Conservation (phyloP, 352 stramenopile species). For the Thraustotheca clavata region DNA sequence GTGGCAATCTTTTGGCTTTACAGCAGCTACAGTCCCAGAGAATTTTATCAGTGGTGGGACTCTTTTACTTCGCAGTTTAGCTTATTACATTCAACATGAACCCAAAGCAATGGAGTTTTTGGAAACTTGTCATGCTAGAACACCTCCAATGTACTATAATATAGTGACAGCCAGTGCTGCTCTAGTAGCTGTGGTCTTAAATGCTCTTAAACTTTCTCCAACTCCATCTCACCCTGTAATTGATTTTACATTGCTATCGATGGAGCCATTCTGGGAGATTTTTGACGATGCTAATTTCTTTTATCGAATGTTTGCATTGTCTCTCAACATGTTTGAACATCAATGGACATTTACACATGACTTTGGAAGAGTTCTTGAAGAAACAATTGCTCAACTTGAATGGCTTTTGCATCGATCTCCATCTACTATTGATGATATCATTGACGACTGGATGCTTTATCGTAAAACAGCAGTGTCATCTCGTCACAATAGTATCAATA, state of each 20-base stretch:
- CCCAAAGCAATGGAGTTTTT: slow-evolving; percentile 2
- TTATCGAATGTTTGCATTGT: slow-evolving; percentile 63
- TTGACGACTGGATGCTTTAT: slow-evolving; percentile 42
- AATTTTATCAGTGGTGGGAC: slow-evolving; percentile 79
- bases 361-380: slow-evolving; percentile 72
- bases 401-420: slow-evolving; percentile 57
- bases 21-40: slow-evolving; percentile 41
- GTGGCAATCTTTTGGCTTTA: slow-evolving; percentile 75
- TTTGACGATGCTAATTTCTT: slow-evolving; percentile 76
- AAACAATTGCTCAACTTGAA: slow-evolving; percentile 55
- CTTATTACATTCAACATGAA: slow-evolving; percentile 59
- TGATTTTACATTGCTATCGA: slow-evolving; percentile 65
- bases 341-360: slow-evolving; percentile 53
- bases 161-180: not conserved
- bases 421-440: slow-evolving; percentile 51
- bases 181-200: slow-evolving; percentile 30
- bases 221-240: slow-evolving; percentile 44
- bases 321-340: slow-evolving; percentile 69
- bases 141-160: not conserved
- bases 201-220: slow-evolving; percentile 48
- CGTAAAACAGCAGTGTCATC: slow-evolving; percentile 26
- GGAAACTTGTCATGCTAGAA: not conserved
- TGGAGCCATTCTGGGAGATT: slow-evolving; percentile 76
- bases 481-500: slow-evolving; percentile 44
- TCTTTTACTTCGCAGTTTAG: slow-evolving; percentile 49